Conservation (phyloP, 106 monocot genomes). For the Platanthera guangdongensis region DNA sequence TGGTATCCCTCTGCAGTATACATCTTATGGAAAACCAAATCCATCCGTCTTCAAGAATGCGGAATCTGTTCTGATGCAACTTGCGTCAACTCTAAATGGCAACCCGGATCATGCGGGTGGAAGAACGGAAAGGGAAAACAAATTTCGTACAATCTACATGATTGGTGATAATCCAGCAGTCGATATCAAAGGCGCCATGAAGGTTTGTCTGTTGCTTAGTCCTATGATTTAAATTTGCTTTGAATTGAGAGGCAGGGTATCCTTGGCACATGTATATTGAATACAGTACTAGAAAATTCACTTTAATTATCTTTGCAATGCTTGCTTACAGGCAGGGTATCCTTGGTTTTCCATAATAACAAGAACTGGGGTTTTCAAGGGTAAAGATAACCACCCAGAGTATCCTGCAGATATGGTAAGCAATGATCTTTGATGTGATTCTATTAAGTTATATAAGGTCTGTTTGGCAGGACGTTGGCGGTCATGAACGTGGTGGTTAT, state of each 20-base stretch:
- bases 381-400: slow-evolving; percentile 55
- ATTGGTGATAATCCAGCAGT: slow-evolving; percentile 94
- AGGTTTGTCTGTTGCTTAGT: slow-evolving; percentile 41
- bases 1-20: slow-evolving; percentile 45
- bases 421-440: neutral
- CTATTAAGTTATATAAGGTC: neutral
- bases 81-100: slow-evolving; percentile 21
- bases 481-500: too few relatives aligned
- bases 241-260: too few relatives aligned
- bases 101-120: neutral
- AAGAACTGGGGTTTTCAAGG: slow-evolving; percentile 86
- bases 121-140: slow-evolving; percentile 11
- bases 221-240: neutral
- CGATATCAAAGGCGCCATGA: slow-evolving; percentile 73
- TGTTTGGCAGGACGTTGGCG: neutral
- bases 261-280: neutral
- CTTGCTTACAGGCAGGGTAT: slow-evolving; percentile 53
- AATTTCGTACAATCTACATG: slow-evolving; percentile 76
- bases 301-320: neutral
- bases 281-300: neutral
- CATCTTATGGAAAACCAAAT: slow-evolving; percentile 88
- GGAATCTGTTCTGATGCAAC: slow-evolving; percentile 46
- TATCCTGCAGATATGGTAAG: slow-evolving; percentile 81
- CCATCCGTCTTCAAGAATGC: slow-evolving; percentile 87
- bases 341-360: slow-evolving; percentile 95